A percentile compares a stretch with the other conserved stretches of the same genome.
These are phyloP conservation scores for Lepiota brunneoincarnata DNA, from an alignment of 768 basidiomycete species.

Conservation along the genomic window DNA sequence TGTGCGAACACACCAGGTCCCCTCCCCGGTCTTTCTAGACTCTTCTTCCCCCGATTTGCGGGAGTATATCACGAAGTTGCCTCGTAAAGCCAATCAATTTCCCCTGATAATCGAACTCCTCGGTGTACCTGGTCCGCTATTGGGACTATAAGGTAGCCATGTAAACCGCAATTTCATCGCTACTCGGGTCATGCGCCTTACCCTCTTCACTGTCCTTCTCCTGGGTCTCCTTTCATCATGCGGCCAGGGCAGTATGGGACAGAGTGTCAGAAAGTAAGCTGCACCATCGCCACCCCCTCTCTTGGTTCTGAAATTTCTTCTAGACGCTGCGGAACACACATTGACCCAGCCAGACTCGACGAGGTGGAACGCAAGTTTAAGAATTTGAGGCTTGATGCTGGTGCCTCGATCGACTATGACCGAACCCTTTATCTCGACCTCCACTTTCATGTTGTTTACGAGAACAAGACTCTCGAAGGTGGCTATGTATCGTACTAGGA, in stretches of 20 bases:
- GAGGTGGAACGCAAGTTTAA: slow-evolving; percentile 3
- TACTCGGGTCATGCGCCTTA: not conserved
- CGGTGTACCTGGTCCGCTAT: not conserved
- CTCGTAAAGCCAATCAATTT: not conserved
- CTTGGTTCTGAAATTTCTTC: not conserved
- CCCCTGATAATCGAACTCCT: not conserved
- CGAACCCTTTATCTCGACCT: slow-evolving; percentile 24
- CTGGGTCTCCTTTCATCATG: not conserved
- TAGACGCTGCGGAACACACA: slow-evolving; percentile 3
- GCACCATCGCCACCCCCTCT: not conserved
- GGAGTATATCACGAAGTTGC: not conserved
- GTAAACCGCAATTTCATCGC: not conserved
- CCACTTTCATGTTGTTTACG: slow-evolving; percentile 37
- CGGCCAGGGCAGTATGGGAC: not conserved
- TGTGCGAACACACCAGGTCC: no score
- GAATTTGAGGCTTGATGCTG: not conserved
- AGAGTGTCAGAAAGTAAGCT: not conserved
- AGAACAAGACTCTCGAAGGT: slow-evolving; percentile 27
- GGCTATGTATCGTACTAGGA: slow-evolving; percentile 40
- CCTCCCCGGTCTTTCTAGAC: no score
- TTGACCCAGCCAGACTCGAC: not conserved
- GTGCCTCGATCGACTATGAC: not conserved
- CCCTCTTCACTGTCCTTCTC: not conserved
- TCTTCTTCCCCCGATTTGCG: slow-evolving; percentile 6
- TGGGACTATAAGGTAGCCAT: not conserved